A percentile compares a stretch with the other conserved stretches of the same genome.
Evolutionary conservation across 2,329 filamentous ascomycete species (phyloP).

Genomic region (Xylaria sp.): DNA sequence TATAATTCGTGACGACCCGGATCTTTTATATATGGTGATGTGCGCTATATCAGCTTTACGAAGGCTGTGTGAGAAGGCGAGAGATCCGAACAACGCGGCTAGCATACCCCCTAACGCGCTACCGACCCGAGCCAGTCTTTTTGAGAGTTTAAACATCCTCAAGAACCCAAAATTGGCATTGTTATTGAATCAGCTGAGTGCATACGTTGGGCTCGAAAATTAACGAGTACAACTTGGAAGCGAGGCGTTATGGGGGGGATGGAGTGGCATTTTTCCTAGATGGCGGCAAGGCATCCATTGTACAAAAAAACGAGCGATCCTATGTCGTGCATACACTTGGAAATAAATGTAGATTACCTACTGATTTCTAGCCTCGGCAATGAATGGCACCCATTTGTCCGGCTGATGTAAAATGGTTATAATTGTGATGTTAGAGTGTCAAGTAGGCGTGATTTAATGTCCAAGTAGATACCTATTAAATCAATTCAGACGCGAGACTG

Average conservation of each 20-base stretch:
- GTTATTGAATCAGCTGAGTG: slow-evolving; percentile 71
- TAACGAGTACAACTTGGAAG: slow-evolving; percentile 33
- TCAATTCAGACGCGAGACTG: too few species aligned
- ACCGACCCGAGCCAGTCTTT: slow-evolving; percentile 69
- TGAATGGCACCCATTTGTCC: slow-evolving; percentile 4
- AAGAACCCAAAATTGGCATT: slow-evolving; percentile 65
- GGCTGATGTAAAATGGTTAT: neutral
- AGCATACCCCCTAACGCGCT: slow-evolving; percentile 66
- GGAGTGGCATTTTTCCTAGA: slow-evolving; percentile 26
- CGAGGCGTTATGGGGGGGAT: slow-evolving; percentile 29
- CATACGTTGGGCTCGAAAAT: slow-evolving; percentile 56
- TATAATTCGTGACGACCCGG: slow-evolving; percentile 52
- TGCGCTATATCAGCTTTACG: slow-evolving; percentile 72
- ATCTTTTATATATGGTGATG: slow-evolving; percentile 67
- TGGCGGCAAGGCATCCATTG: slow-evolving; percentile 26
- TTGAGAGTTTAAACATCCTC: slow-evolving; percentile 68
- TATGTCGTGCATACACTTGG: slow-evolving; percentile 24
- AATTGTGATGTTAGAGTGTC: neutral
- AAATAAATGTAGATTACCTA: slow-evolving; percentile 32
- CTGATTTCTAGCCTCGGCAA: slow-evolving; percentile 12
- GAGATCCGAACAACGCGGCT: slow-evolving; percentile 58
- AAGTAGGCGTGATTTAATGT: too few species aligned
- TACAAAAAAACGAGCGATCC: slow-evolving; percentile 32
- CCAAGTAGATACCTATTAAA: too few species aligned
- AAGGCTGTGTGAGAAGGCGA: slow-evolving; percentile 70